These are phyloP conservation scores for Erigeron canadensis DNA, from an alignment of 129 eudicot species.

Conservation along the genomic window DNA sequence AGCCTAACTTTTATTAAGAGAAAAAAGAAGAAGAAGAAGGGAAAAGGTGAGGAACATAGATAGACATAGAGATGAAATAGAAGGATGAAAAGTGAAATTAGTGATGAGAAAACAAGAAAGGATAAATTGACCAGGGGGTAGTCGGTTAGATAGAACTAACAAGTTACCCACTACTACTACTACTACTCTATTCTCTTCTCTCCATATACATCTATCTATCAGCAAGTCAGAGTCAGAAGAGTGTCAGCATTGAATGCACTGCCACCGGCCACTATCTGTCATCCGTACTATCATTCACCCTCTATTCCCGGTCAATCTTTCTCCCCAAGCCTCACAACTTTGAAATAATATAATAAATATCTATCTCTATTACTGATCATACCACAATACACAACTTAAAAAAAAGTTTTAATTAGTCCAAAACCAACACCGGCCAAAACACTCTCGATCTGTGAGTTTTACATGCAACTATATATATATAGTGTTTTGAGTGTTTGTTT, in stretches of 20 bases:
- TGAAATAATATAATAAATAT: no score
- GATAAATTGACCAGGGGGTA: conserved; percentile 9
- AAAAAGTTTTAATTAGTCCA: no score
- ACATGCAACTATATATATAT: no score
- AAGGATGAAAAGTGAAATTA: neutral
- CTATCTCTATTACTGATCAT: no score
- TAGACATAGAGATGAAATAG: neutral
- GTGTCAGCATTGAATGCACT: conserved; percentile 22
- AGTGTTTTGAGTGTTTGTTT: no score
- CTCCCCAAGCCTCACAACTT: conserved; percentile 23
- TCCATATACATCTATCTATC: conserved; percentile 4
- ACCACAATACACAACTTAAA: no score
- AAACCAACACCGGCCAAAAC: conserved; percentile 10
- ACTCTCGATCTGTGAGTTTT: no score
- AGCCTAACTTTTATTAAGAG: no score
- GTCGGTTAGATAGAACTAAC: conserved; percentile 25
- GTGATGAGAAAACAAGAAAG: neutral
- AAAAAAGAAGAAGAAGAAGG: no score
- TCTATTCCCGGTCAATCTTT: conserved; percentile 31
- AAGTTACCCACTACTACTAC: conserved; percentile 39
- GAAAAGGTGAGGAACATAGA: no score
- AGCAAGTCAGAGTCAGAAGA: conserved; percentile 18
- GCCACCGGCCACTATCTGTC: conserved; percentile 24
- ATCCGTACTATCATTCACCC: conserved; percentile 31
- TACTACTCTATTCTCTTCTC: neutral